Conservation (phyloP, 768 basidiomycete genomes). For the Kwoniella sp. region DNA sequence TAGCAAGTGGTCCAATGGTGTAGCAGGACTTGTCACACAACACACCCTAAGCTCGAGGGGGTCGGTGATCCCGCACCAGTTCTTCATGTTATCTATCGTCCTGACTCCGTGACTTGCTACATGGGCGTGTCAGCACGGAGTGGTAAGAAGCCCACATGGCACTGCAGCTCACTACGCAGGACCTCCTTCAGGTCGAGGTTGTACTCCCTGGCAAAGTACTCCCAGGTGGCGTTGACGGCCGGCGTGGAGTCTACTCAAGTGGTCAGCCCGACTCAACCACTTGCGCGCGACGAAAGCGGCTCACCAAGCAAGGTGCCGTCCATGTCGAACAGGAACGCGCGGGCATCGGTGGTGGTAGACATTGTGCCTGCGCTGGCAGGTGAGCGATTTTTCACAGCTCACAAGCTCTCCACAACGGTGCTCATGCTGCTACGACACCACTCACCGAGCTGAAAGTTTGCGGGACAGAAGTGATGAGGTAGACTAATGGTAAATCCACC, state of each 20-base stretch:
- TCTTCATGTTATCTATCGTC: constrained; percentile 67
- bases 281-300: constrained; percentile 1
- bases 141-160: no score
- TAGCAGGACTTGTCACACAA: no score
- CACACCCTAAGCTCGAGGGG: constrained; percentile 59
- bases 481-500: no score
- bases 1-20: not conserved
- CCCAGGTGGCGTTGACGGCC: constrained; percentile 74
- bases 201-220: constrained; percentile 64
- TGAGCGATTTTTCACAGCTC: no score
- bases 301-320: constrained; percentile 46
- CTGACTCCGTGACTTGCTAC: constrained; percentile 68
- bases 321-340: constrained; percentile 42
- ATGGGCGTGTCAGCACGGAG: not conserved
- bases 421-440: no score
- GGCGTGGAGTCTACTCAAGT: constrained; percentile 75
- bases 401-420: no score
- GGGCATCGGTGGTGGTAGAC: constrained; percentile 2
- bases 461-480: no score
- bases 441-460: no score
- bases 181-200: constrained; percentile 47
- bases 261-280: not conserved
- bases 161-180: constrained; percentile 44
- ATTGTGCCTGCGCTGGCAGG: not conserved
- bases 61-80: constrained; percentile 63